A percentile compares a stretch with the other conserved stretches of the same genome.
Conservation (phyloP, 2,329 filamentous ascomycete species). For the Ascomycota sp. region DNA sequence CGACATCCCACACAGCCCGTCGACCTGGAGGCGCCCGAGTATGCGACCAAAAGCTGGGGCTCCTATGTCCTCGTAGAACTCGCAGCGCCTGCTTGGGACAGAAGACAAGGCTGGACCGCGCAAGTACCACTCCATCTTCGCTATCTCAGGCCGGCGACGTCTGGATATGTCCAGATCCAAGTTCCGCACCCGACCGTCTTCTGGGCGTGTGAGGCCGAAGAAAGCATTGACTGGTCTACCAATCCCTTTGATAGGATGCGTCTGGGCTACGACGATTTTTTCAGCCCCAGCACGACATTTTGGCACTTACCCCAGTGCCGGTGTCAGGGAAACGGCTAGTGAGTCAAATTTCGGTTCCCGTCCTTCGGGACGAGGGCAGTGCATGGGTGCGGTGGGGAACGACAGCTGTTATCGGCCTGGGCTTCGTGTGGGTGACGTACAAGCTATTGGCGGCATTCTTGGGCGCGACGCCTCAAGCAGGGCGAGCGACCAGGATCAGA, state of each 20-base stretch:
- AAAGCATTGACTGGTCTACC: slow-evolving; percentile 43
- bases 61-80: slow-evolving; percentile 60
- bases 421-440: slow-evolving; percentile 51
- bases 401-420: slow-evolving; percentile 34
- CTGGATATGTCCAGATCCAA: slow-evolving; percentile 32
- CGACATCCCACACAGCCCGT: slow-evolving; percentile 54
- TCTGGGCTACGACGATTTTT: slow-evolving; percentile 70
- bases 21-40: slow-evolving; percentile 80
- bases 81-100: slow-evolving; percentile 23
- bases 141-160: slow-evolving; percentile 46
- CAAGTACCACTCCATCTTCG: slow-evolving; percentile 70
- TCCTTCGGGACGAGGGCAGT: slow-evolving; percentile 33
- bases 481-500: no score
- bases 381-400: slow-evolving; percentile 34
- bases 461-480: neutral
- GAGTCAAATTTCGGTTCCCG: slow-evolving; percentile 40
- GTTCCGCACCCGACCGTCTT: slow-evolving; percentile 71
- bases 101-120: slow-evolving; percentile 34
- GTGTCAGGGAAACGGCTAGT: slow-evolving; percentile 19
- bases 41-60: slow-evolving; percentile 59
- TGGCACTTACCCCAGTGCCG: slow-evolving; percentile 50
- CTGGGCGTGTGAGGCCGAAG: slow-evolving; percentile 62
- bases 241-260: slow-evolving; percentile 77
- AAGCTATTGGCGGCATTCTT: slow-evolving; percentile 19
- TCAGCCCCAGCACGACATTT: slow-evolving; percentile 58